A percentile compares a stretch with the other conserved stretches of the same genome.
Conservation (phyloP, 805 yeast species). For the Candida patagonica region DNA sequence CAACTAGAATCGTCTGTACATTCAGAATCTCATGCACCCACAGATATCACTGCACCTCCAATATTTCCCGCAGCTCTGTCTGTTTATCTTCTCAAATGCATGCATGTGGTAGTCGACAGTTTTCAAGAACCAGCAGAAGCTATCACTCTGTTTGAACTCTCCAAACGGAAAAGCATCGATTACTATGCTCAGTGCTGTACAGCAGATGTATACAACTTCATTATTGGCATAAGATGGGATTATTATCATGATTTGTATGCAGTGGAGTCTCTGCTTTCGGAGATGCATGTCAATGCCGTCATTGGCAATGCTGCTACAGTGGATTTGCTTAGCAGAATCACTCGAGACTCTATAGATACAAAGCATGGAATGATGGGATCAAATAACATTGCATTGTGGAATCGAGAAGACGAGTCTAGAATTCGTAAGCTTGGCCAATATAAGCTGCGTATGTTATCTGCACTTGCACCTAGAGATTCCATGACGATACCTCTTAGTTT, state of each 20-base stretch:
- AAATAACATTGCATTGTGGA: constrained; percentile 23
- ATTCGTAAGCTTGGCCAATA: constrained; percentile 20
- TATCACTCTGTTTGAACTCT: constrained; percentile 29
- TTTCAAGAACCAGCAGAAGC: constrained; percentile 29
- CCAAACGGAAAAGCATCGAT: constrained; percentile 28
- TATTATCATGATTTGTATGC: constrained; percentile 30
- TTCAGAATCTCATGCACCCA: too few species aligned
- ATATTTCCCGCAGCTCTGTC: constrained; percentile 9
- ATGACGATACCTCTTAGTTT: background rate
- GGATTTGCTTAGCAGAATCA: constrained; percentile 21
- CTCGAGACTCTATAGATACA: constrained; percentile 21
- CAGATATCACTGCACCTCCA: constrained; percentile 9
- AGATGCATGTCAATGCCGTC: constrained; percentile 35
- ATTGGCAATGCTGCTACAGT: constrained; percentile 29
- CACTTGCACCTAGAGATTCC: background rate
- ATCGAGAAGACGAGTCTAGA: constrained; percentile 20
- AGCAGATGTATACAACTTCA: constrained; percentile 31
- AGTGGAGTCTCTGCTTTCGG: constrained; percentile 30
- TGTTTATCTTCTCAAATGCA: constrained; percentile 13
- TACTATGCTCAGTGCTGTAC: constrained; percentile 32
- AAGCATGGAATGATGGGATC: constrained; percentile 18
- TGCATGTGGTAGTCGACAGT: constrained; percentile 14
- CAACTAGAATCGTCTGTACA: background rate
- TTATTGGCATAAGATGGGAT: constrained; percentile 32
- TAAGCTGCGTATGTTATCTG: background rate